These are phyloP conservation scores for Meripilus lineatus DNA, from an alignment of 1,284 basidiomycete genomes.

Conservation along the genomic window DNA sequence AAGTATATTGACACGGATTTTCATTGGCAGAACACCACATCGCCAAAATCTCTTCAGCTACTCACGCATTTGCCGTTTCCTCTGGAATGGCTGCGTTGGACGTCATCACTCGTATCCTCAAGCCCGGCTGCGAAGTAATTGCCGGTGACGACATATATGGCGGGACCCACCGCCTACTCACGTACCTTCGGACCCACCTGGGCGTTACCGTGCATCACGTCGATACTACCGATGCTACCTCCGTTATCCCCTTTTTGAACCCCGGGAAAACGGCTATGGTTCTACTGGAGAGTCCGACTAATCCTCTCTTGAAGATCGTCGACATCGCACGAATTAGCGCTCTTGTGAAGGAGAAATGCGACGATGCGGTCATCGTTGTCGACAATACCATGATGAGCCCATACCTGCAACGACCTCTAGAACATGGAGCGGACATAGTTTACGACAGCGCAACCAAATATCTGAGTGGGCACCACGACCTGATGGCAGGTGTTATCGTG, in stretches of 20 bases:
- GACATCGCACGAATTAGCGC: slow-evolving; percentile 82
- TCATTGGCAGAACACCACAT: slow-evolving; percentile 78
- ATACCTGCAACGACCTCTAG: slow-evolving; percentile 92
- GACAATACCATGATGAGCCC: slow-evolving; percentile 99
- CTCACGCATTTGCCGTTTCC: slow-evolving; percentile 86
- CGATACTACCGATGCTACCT: slow-evolving; percentile 79
- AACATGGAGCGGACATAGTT: slow-evolving; percentile 94
- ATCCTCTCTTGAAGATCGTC: slow-evolving; percentile 94
- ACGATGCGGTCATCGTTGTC: slow-evolving; percentile 83
- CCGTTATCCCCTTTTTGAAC: slow-evolving; percentile 61
- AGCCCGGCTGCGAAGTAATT: slow-evolving; percentile 92
- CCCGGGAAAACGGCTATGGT: slow-evolving; percentile 85
- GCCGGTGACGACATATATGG: slow-evolving; percentile 98
- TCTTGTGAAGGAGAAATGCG: slow-evolving; percentile 77
- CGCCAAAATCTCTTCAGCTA: slow-evolving; percentile 89
- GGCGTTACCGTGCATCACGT: slow-evolving; percentile 92
- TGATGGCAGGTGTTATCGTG: slow-evolving; percentile 95
- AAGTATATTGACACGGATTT: background rate
- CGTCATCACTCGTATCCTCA: slow-evolving; percentile 89
- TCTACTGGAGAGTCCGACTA: slow-evolving; percentile 95
- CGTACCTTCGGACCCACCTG: slow-evolving; percentile 85
- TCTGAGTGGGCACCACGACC: slow-evolving; percentile 95
- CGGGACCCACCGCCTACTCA: slow-evolving; percentile 93
- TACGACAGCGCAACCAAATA: slow-evolving; percentile 99
- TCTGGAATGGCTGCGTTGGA: slow-evolving; percentile 99